Base-by-base conservation (phyloP, 257 asterid species). In the Nicotiana attenuata region DNA sequence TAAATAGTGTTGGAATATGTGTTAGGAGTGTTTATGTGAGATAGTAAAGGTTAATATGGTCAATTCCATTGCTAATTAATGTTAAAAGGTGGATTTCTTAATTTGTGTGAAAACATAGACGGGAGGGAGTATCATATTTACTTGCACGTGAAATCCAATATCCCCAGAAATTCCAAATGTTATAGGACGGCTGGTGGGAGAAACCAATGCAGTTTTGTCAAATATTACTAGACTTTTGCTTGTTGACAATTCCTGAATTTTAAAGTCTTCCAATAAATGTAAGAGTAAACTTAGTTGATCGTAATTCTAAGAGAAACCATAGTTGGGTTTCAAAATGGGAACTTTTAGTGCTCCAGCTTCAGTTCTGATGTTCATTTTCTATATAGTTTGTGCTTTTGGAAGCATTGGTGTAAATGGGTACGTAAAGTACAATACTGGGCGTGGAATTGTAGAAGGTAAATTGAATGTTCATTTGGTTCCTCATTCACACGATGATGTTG, bases 381-480 rank as follows among this genome's bases (percentile, higher is more conserved):
- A 29, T 47, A 65, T 77, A 45, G 31, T 88, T 67, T 68, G 83
- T 80, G 84, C 87, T 26, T 38, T 80, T 84, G 91, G 88, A 33
- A 77, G 55, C 77, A 81, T 64, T 77, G 85, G 89, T 7, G 90
- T 83, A 68, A 86, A 81, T 24, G 91, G 90, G 57, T 84, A 88
- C 84, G 64, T 64, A 11, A 85, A 83, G 45, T 94, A 92, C 81
- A 81, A 89, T 13, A 94, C 97, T 87, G 90, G 89, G 31, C 81
- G 89, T 87, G 90, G 91, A 29, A 84, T 89, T 87, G 93, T 91
- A 65, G 91, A 86, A 76, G 92, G 92, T 33, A 94, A 92, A 86
- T 71, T 94, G 93, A 94, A 94, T 84, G 98, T 94, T 69, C 97
- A 94, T 80, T 88, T 94, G 89, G 98, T 93, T 86, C 87, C 98